Evolutionary conservation across 257 asterid species (phyloP), one percentile per base, ranked within the genome.

Genomic region (Nicotiana sylvestris): DNA sequence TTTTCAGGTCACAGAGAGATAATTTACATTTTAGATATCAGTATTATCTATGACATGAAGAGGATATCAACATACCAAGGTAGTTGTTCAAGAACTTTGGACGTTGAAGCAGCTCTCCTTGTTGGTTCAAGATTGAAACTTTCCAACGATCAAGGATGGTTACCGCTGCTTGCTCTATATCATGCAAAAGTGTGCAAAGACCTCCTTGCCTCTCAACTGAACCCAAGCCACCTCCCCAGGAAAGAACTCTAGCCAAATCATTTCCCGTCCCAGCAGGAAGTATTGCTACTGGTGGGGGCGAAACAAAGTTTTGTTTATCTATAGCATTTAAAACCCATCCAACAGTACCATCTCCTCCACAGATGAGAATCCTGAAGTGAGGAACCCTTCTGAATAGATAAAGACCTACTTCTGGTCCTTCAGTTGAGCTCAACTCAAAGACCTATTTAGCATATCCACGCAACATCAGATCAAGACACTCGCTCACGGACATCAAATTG

Each of bases 261-360:
- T 96, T 96, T 80, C 99, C 99, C 2, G 98, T 96, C 86, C 99
- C 99, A 3, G 99, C 98, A 68, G 99, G 99, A 86, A 96, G 98
- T 86, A 96, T 94, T 84, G 97, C 98, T 85, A 96, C 93, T 13
- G 99, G 98, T n/a, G 99, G 99, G 83, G 99, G 98, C 72, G 99
- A 96, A 84, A 96, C 92, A 88, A 86, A 94, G 68, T 93, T 93
- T 85, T 91, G 98, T 89, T 92, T 92, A 83, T 96, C 99, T 83
- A 96, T 91, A 85, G 96, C 91, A 88, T 94, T 82, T 87, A 96
- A 85, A 64, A 96, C 96, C 99, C 98, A 96, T 55, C 99, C 98
- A 82, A 96, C 97, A 78, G 98, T 96, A 77, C 99, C 98, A 89
- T 96, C 99, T 83, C 99, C 99, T 74, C 99, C 98, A 57, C 99